Percentiles rank a stretch among this genome's conserved stretches.
phyloP scores from a whole-genome alignment of 345 rosid species.

The Eucalyptus tenuipes region DNA sequence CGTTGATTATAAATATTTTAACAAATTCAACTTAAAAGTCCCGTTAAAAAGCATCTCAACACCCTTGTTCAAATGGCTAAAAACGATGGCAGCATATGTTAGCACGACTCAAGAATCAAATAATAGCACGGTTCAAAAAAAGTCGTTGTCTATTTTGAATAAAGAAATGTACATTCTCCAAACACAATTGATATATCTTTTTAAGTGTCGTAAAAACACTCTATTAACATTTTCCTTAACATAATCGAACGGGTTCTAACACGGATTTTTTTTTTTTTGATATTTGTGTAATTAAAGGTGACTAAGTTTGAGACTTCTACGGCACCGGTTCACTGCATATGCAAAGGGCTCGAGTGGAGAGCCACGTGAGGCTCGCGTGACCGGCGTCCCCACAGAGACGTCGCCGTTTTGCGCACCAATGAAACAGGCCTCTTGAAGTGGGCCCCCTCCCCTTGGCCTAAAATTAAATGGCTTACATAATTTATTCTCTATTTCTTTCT shows the following conservation, averaged over 20 bases:
- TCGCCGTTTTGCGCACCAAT: background rate
- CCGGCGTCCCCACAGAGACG: background rate
- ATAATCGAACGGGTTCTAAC: background rate
- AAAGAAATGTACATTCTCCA: background rate
- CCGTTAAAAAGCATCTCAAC: rapidly evolving
- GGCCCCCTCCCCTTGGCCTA: background rate
- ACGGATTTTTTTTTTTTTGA: too few species aligned
- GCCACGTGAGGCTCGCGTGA: background rate
- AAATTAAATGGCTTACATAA: background rate
- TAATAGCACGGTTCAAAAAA: rapidly evolving
- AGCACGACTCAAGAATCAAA: background rate
- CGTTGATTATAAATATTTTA: background rate
- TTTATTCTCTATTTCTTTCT: background rate
- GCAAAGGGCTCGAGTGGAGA: background rate
- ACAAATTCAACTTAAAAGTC: background rate
- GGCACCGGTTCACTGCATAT: background rate
- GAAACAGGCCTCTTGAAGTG: background rate
- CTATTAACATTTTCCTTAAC: background rate
- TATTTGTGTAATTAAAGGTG: background rate
- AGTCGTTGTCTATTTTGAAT: background rate
- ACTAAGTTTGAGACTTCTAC: background rate
- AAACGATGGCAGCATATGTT: background rate
- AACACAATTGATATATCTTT: background rate
- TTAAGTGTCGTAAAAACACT: background rate
- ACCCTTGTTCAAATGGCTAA: too few species aligned